These are phyloP conservation scores for Aspergillus neoniger DNA, from an alignment of 2,329 filamentous ascomycete species.

Conservation along the genomic window DNA sequence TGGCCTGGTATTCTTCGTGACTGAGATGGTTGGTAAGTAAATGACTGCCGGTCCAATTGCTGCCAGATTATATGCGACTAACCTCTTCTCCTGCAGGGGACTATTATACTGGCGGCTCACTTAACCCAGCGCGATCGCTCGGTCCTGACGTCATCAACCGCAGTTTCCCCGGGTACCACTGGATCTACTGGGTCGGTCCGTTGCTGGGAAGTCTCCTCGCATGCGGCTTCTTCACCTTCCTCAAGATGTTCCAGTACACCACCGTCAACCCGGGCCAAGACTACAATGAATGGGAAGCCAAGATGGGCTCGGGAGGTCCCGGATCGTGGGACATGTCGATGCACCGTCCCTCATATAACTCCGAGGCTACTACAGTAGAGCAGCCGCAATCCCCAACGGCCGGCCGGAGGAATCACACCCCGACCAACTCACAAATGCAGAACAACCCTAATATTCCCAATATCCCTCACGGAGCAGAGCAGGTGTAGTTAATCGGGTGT, in stretches of 20 bases:
- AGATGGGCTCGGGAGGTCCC: conserved; percentile 13
- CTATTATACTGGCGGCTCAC: conserved; percentile 51
- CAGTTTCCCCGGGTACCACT: conserved; percentile 50
- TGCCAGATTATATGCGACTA: neutral
- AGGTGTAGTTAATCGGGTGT: neutral
- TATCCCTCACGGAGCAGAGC: neutral
- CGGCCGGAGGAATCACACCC: neutral
- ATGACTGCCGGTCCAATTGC: no score
- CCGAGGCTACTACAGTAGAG: conserved; percentile 18
- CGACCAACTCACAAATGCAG: neutral
- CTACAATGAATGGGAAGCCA: conserved; percentile 45
- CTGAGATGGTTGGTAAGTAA: conserved; percentile 50
- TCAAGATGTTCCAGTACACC: conserved; percentile 49
- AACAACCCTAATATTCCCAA: neutral
- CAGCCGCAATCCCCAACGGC: conserved; percentile 13
- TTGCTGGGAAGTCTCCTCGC: conserved; percentile 50
- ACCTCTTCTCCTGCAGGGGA: conserved; percentile 34
- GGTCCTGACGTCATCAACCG: conserved; percentile 51
- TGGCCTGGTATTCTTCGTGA: conserved; percentile 69
- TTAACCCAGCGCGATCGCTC: conserved; percentile 53
- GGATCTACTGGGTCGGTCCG: conserved; percentile 56
- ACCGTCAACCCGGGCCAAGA: conserved; percentile 58
- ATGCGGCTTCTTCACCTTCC: conserved; percentile 51
- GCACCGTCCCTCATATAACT: conserved; percentile 17
- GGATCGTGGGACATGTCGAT: conserved; percentile 25